A percentile compares a stretch with the other conserved stretches of the same genome.
These are phyloP conservation scores for Ilex asprella DNA, from an alignment of 257 asterid species.

Conservation along the genomic window DNA sequence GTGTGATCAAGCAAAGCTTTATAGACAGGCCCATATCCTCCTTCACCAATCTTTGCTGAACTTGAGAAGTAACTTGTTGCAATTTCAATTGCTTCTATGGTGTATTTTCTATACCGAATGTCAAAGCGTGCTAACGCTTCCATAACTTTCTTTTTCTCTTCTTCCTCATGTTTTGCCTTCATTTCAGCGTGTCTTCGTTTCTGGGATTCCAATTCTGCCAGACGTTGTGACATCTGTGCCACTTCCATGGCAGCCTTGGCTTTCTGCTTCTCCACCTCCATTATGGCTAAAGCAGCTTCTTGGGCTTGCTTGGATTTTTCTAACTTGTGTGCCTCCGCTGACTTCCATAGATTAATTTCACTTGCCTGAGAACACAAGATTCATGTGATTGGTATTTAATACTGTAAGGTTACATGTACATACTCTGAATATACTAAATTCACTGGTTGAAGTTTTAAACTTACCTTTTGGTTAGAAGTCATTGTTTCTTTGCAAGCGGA, in stretches of 20 bases:
- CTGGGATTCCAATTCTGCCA: slow-evolving; percentile 20
- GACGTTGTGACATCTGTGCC: slow-evolving; percentile 15
- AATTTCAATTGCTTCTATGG: slow-evolving; percentile 52
- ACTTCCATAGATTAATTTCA: slow-evolving; percentile 17
- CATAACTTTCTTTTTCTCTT: slow-evolving; percentile 54
- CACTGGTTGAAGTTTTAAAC: background rate
- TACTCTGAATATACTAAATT: too few species aligned
- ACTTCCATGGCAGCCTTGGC: slow-evolving; percentile 15
- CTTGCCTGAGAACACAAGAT: slow-evolving; percentile 7
- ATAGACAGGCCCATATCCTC: slow-evolving; percentile 88
- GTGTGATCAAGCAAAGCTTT: slow-evolving; percentile 70
- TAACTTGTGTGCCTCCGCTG: slow-evolving; percentile 13
- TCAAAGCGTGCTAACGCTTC: slow-evolving; percentile 39
- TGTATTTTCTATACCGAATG: slow-evolving; percentile 47
- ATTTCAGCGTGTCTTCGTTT: slow-evolving; percentile 14
- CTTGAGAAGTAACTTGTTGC: slow-evolving; percentile 64
- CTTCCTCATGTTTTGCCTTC: slow-evolving; percentile 13
- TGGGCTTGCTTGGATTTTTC: slow-evolving; percentile 13
- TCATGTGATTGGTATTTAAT: too few species aligned
- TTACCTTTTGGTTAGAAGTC: slow-evolving; percentile 39
- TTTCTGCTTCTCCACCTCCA: slow-evolving; percentile 18
- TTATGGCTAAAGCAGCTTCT: slow-evolving; percentile 13
- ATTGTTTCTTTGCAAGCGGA: slow-evolving; percentile 45
- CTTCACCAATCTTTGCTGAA: slow-evolving; percentile 85
- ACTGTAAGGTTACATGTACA: too few species aligned